Evolutionary conservation across 2,329 filamentous ascomycete species (phyloP), one percentile per base, ranked within the genome.

Genomic region (Colletotrichum sublineola): DNA sequence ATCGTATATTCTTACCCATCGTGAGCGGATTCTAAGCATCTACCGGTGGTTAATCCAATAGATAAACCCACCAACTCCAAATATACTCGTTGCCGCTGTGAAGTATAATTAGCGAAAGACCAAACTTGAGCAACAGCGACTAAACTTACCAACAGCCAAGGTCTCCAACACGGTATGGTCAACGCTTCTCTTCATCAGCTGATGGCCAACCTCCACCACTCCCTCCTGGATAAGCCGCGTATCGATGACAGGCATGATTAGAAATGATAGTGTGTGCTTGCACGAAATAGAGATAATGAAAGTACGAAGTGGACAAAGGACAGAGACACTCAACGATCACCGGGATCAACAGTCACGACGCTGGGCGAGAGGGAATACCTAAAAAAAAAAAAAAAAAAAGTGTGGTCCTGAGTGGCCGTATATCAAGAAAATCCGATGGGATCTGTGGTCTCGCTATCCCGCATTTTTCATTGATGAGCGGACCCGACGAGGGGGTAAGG

Each of bases 101-200:
- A 31, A 18, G 2, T 7, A 24, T 9, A 56, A 18, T 56, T 14
- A 63, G 29, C 5, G 3, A 11, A 46, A 64, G 24, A n/a, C 29
- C 29, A 29, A 29, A 31, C 15, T n/a, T 1, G n/a, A 42, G 15
- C 1, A 38, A 52, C 18, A 5, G 29, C 46, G 3, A 42, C 12
- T 18, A 18, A 33, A 61, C 66, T n/a, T 15, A 72, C 70, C 66
- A 20, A 72, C 70, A n/a, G 70, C 70, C 46, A 72, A 33, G 5
- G 70, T 69, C 67, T 72, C 70, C 40, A 72, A 6, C 14, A 72
- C 70, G 3, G 70, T 72, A 60, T 72, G 70, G 53, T 72, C 66
- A 11, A 72, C 70, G 15, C 53, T 50, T n/a, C 70, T 69, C 55
- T 65, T 72, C 70, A 72, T 72, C 9, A 72, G 24, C n/a, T 69